phyloP scores from a whole-genome alignment of 768 basidiomycete species.

The Hericium coralloides region DNA sequence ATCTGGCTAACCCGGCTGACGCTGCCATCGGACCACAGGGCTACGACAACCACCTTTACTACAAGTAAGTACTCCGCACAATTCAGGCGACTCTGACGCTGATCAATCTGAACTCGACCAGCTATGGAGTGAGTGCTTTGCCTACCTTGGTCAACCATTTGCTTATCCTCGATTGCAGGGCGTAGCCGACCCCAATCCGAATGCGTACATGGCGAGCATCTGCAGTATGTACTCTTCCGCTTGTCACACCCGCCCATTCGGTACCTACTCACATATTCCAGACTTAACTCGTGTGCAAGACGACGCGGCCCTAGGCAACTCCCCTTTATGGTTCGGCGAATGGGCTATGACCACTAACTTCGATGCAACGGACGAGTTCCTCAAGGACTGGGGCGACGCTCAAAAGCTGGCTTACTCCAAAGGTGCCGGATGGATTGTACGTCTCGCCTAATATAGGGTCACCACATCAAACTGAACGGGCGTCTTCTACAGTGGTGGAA shows the following conservation, averaged over 20 bases:
- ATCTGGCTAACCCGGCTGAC: slow-evolving; percentile 62
- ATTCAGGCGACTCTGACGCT: slow-evolving; percentile 3
- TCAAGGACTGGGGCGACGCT: slow-evolving; percentile 64
- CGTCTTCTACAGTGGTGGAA: slow-evolving; percentile 47
- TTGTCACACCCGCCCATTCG: background rate
- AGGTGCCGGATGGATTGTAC: slow-evolving; percentile 58
- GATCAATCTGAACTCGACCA: slow-evolving; percentile 14
- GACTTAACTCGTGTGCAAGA: slow-evolving; percentile 49
- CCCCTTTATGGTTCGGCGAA: slow-evolving; percentile 48
- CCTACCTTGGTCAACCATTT: background rate
- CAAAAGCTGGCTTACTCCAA: slow-evolving; percentile 59
- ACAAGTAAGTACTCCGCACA: slow-evolving; percentile 37
- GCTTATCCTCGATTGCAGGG: slow-evolving; percentile 33
- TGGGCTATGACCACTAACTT: slow-evolving; percentile 62
- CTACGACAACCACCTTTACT: slow-evolving; percentile 79
- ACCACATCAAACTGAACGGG: background rate
- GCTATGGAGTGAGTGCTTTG: slow-evolving; percentile 44
- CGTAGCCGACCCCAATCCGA: slow-evolving; percentile 54
- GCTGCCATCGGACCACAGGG: slow-evolving; percentile 60
- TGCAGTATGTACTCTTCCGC: slow-evolving; percentile 45
- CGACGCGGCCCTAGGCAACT: slow-evolving; percentile 35
- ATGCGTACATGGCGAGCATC: slow-evolving; percentile 56
- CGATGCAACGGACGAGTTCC: slow-evolving; percentile 48
- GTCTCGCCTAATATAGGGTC: slow-evolving; percentile 17
- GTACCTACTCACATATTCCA: slow-evolving; percentile 16